Base-by-base conservation (phyloP, 805 yeast species). In the Candida golubevii region DNA sequence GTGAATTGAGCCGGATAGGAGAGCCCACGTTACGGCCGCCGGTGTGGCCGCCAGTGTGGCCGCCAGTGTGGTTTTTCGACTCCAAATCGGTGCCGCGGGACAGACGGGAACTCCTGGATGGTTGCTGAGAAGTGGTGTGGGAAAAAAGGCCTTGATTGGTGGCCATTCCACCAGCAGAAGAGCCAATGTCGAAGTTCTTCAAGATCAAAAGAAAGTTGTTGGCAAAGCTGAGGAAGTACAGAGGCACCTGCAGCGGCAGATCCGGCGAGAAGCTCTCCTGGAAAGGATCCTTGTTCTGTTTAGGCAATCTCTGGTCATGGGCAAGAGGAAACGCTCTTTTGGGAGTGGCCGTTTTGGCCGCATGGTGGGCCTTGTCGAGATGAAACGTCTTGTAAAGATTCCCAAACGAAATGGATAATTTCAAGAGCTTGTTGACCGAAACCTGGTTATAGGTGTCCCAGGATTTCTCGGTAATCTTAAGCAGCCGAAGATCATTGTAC, bases 351-450 rank as follows among this genome's bases (percentile, higher is more conserved):
- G 49, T 55, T 43, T 60, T 67, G 39, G 60, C 63, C 18, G 48
- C 54, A 35, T 55, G 52, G 31, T 50, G 44, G 26, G 65, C 68
- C 46, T 67, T 65, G 46, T 71, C 74, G 26, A 55, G 43, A 43
- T 65, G 65, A 35, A 64, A 55, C 9, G 71, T 55, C 45, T 67
- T 67, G 35, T 69, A 46, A 30, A 70, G 55, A 50, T 69, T 70
- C 1, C 76, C 76, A 28, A 71, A 58, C 31, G 74, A 68, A 26
- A 71, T 68, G 14, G 71, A 71, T 29, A 71, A 51, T 51, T 71
- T 71, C 36, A 71, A 50, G 28, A 71, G 57, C 47, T 67, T 69
- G 48, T 52, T 64, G 31, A 65, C 55, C 39, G 71, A 65, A 6
- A 70, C 59, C 26, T 71, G 73, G 46, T 62, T 39, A 28, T 32